A percentile compares a stretch with the other conserved stretches of the same genome.
Evolutionary conservation across 306 rosid species (phyloP).

Genomic region (Trifolium pratense): DNA sequence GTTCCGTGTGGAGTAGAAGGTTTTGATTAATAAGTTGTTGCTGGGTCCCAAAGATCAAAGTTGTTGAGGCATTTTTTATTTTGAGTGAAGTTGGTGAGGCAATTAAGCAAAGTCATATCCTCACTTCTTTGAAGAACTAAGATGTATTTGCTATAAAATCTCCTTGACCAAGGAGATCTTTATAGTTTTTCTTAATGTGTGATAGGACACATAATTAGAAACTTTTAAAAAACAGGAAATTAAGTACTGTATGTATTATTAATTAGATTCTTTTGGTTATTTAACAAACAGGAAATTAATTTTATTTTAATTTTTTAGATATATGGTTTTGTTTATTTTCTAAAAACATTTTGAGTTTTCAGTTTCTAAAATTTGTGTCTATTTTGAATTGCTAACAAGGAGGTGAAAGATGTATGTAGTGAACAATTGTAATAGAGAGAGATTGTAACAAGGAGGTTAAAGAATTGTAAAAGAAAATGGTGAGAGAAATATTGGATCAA

Average conservation of each 20-base stretch:
- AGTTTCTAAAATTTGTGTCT: not conserved
- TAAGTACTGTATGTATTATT: not conserved
- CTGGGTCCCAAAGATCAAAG: slow-evolving; percentile 25
- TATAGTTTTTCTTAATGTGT: not conserved
- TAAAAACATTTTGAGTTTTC: not conserved
- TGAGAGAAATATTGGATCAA: not conserved
- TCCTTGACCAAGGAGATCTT: slow-evolving; percentile 12
- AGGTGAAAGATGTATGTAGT: not conserved
- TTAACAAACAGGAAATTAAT: not conserved
- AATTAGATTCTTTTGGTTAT: not conserved
- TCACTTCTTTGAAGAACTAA: slow-evolving; percentile 15
- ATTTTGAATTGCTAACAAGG: not conserved
- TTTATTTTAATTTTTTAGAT: not conserved
- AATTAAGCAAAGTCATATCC: slow-evolving; percentile 22
- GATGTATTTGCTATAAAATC: not conserved
- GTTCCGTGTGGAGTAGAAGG: slow-evolving; percentile 6
- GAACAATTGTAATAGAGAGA: not conserved
- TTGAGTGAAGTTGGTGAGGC: slow-evolving; percentile 14
- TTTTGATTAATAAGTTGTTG: slow-evolving; percentile 21
- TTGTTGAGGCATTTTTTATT: slow-evolving; percentile 6
- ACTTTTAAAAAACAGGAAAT: not conserved
- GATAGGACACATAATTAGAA: not conserved
- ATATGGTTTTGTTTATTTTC: not conserved
- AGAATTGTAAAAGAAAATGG: not conserved
- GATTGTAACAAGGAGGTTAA: not conserved